Base-by-base conservation (phyloP, 2,329 filamentous ascomycete genomes). In the Tolypocladium capitatum region DNA sequence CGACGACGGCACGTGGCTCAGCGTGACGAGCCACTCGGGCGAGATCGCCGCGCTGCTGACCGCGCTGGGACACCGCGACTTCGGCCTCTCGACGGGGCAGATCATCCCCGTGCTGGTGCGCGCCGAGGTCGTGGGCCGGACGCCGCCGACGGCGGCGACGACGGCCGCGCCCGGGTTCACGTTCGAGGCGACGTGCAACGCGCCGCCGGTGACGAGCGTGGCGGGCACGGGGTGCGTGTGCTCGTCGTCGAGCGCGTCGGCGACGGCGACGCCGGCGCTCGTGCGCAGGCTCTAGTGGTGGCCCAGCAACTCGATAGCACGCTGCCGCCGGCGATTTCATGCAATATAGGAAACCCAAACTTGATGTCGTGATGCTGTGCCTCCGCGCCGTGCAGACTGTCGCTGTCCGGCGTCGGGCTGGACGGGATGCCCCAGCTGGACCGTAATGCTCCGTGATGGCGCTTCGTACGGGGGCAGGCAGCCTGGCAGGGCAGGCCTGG, bases 31-130 rank as follows among this genome's bases (percentile, higher is more conserved):
- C 46, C 80, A 83, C 62, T 75, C 72, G 20, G 80, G 79, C 6
- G 72, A 77, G 56, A 79, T 80, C 53, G 57, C 57, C 11, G 69
- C 65, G 47, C 62, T 79, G 24, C 67, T 81, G 3, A 56, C 66
- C 46, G 78, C 78, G 0, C 63, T 85, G 4, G 73, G 74, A 45
- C 83, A 86, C 56, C 72, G 74, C n/a, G 53, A 63, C 3, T 86
- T 86, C 58, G 61, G 66, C 2, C 66, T 86, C 13, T 69, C 68
- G n/a, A 87, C 83, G 0, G 83, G 83, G 9, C 75, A 80, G 49
- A 74, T 83, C 8, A 81, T 86, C 28, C 81, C 83, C 0, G 79
- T 83, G 2, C 69, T 86, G 1, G 75, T 86, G 32, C 78, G 75
- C 62, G 80, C 75, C 1, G 70, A 76, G 54, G 73, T 67, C 40